Base-by-base conservation (phyloP, 345 rosid species). In the Bruguiera gymnorhiza region DNA sequence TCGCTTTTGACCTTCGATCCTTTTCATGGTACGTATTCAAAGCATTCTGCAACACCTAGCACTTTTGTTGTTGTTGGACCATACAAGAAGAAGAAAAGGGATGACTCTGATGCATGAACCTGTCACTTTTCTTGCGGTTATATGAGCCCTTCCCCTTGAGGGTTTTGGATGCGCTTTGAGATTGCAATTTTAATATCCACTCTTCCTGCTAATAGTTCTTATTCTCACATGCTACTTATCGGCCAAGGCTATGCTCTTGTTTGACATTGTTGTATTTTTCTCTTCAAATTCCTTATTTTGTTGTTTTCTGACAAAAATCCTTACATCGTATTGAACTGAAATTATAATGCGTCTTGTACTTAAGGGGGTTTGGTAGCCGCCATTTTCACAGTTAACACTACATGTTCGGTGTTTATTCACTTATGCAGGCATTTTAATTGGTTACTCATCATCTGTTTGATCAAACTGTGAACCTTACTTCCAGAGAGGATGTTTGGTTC, bases 401-500 rank as follows among this genome's bases (percentile, higher is more conserved):
- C 53, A 32, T 46, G 64, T 65, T 24, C 57, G 60, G 65, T 30
- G 39, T 62, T 56, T 72, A 6, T 70, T 79, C 39, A 48, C 68
- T 82, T 62, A 48, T 81, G 66, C 63, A 79, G 83, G 75, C 73
- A 55, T 54, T 51, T 74, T 63, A 20, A 56, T 75, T 63, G 79
- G 70, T 79, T 74, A 19, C 50, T 71, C 46, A 9, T 43, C 75
- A 67, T 62, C 65, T 24, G 52, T 43, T 39, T 66, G 55, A 64
- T 60, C 75, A 60, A 66, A 27, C 55, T 74, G 59, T 53, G 48
- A 48, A 23, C 30, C 80, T 19, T n/a, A 30, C 20, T 46, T 65
- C 20, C 20, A 53, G 57, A 65, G 74, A 85, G 71, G 62, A 94
- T 94, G 97, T 85, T 81, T 74, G 87, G 87, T 67, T 80, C 74